Percentiles rank a stretch among this genome's conserved stretches.
These are phyloP conservation scores for Cucurbita moschata DNA, from an alignment of 306 rosid species.

Conservation along the genomic window DNA sequence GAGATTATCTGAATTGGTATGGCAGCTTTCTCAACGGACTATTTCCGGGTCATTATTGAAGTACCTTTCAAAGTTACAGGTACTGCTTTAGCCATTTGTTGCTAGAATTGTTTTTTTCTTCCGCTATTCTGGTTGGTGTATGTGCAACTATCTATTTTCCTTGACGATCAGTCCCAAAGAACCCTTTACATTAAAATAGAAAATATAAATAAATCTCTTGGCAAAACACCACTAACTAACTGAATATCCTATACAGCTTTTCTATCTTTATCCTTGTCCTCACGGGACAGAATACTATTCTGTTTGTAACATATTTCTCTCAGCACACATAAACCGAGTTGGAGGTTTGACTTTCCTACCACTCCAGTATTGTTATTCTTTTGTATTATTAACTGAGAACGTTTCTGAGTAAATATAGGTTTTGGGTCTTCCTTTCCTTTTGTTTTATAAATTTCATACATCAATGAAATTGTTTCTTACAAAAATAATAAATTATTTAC, in stretches of 20 bases:
- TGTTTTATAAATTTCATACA: background rate
- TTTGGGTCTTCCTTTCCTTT: background rate
- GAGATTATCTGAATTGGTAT: constrained; percentile 1
- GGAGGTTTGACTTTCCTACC: background rate
- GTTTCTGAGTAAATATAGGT: constrained; percentile 3
- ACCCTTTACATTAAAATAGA: background rate
- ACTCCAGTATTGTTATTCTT: background rate
- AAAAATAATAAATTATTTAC: background rate
- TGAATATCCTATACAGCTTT: background rate
- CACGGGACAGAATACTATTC: background rate
- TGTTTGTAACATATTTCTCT: background rate
- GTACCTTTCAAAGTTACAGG: constrained; percentile 96
- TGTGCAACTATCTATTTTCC: background rate
- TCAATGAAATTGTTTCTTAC: background rate
- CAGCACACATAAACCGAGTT: background rate
- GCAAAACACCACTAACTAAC: background rate
- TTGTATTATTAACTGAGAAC: background rate
- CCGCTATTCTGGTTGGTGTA: background rate
- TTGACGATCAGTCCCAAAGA: background rate
- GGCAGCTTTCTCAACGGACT: constrained; percentile 94
- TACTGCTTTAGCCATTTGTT: constrained; percentile 12
- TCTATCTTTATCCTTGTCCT: background rate
- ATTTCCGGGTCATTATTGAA: constrained; percentile 87
- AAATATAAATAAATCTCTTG: background rate
- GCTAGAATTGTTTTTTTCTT: background rate